Conservation (phyloP, 2,329 filamentous ascomycete genomes). For the Venturia aucupariae region DNA sequence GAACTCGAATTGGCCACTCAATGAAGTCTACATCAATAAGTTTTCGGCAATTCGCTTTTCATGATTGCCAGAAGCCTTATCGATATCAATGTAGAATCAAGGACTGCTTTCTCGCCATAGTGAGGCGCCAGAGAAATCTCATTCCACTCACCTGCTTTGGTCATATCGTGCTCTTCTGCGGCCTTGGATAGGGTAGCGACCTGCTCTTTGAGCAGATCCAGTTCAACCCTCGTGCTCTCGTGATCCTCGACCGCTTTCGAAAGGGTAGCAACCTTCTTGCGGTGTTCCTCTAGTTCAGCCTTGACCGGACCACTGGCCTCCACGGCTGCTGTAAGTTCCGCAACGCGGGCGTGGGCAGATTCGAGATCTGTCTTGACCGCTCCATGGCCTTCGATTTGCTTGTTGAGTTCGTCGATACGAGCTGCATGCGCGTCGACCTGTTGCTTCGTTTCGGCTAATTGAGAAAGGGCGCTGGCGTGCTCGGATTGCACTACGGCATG, state of each 20-base stretch:
- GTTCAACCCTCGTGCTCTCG: slow-evolving; percentile 1
- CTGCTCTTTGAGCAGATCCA: slow-evolving; percentile 1
- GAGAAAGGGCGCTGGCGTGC: neutral
- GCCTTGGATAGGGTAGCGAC: neutral
- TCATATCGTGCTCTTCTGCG: neutral
- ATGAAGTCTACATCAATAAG: neutral
- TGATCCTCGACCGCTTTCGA: slow-evolving; percentile 9
- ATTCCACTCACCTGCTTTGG: neutral
- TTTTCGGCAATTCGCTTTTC: neutral
- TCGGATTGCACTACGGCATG: slow-evolving; percentile 2
- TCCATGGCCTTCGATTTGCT: slow-evolving; percentile 2
- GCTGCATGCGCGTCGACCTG: slow-evolving; percentile 8
- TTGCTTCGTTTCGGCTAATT: slow-evolving; percentile 9
- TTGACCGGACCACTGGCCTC: slow-evolving; percentile 1
- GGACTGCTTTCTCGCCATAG: neutral
- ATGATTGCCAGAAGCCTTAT: neutral
- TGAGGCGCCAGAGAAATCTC: too few species aligned
- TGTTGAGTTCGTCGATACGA: slow-evolving; percentile 9
- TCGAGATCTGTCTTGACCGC: slow-evolving; percentile 11
- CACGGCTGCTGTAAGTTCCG: slow-evolving; percentile 4
- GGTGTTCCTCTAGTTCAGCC: slow-evolving; percentile 3
- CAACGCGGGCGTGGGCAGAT: neutral
- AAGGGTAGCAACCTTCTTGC: neutral
- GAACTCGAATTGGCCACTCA: neutral
- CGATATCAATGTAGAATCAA: neutral